These are phyloP conservation scores for Drechmeria coniospora DNA, from an alignment of 2,329 filamentous ascomycete genomes.

Conservation along the genomic window DNA sequence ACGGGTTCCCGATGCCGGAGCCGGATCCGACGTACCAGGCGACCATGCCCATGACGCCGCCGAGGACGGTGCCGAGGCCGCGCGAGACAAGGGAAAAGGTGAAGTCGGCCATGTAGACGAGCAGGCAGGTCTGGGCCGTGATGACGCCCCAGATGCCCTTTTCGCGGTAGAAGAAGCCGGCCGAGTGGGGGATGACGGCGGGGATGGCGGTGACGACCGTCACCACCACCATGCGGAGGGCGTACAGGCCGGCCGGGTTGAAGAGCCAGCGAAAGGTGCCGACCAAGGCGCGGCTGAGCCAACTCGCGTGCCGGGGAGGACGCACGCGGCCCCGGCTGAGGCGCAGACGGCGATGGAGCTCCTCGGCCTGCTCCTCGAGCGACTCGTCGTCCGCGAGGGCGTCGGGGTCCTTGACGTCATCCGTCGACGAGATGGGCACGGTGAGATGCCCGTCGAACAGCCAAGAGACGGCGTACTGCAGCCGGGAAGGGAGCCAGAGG, in stretches of 20 bases:
- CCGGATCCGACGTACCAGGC: constrained; percentile 38
- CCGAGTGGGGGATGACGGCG: constrained; percentile 22
- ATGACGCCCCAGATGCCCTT: constrained; percentile 37
- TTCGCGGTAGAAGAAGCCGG: constrained; percentile 35
- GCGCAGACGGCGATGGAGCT: constrained; percentile 19
- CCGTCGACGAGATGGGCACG: constrained; percentile 7
- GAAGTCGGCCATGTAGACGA: constrained; percentile 36
- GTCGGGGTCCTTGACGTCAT: constrained; percentile 8
- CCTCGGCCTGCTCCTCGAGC: constrained; percentile 16
- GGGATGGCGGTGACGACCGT: constrained; percentile 28
- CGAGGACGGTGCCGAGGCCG: constrained; percentile 26
- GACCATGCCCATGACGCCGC: constrained; percentile 28
- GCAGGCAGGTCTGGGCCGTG: constrained; percentile 30
- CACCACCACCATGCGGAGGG: constrained; percentile 29
- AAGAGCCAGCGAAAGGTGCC: constrained; percentile 24
- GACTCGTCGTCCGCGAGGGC: constrained; percentile 10
- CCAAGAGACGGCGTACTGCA: constrained; percentile 25
- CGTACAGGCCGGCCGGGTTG: constrained; percentile 27
- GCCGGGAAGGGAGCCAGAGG: constrained; percentile 26
- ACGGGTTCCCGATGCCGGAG: constrained; percentile 29
- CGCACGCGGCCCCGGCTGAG: constrained; percentile 15
- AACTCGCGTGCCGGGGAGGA: constrained; percentile 5
- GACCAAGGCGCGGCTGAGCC: constrained; percentile 11
- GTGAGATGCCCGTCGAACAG: constrained; percentile 11
- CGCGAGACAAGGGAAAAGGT: constrained; percentile 27